Base-by-base conservation (phyloP, 441 rosid genomes). In the Euphorbia celastroides region DNA sequence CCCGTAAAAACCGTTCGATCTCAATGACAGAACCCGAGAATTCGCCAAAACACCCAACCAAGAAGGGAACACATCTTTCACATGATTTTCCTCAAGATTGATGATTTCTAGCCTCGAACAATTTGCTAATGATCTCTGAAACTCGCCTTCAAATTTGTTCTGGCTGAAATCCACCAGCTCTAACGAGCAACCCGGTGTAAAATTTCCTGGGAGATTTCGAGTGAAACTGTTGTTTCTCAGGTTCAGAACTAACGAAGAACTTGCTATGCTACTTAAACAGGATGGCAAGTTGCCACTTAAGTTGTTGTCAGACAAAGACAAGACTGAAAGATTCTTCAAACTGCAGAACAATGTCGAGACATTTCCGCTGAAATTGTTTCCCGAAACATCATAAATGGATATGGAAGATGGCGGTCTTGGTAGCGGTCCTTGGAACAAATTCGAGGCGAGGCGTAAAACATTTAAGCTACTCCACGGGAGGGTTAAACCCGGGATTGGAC, bases 11-110 rank as follows among this genome's bases (percentile, higher is more conserved):
- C 13, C 17, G 5, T 76, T 81, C 0, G 68, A 57, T 14, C 58
- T 16, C 9, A 81, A 50, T 20, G 57, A 31, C 17, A 81, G 75
- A 46, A 77, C 23, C 61, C 32, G 55, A 17, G 78, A 28, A 0
- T 22, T 4, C 0, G 42, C 65, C 6, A 81, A 63, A 7, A 48
- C 11, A 20, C 79, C 81, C 51, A 81, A 30, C 76, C 77, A 76
- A 1, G 66, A 61, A 1, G 84, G 86, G 28, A 80, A 80, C 3
- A 42, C 60, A 64, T 68, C 82, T 2, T 12, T 82, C 27, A 67
- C 36, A 54, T 68, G 69, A 0, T 76, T 19, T 51, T 57, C 44
- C 60, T 67, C 72, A 0, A 78, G n/a, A 59, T 56, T 55, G 23
- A 78, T 63, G 31, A 59, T 17, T 46, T 67, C 60, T 11, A 72